A percentile compares a stretch with the other conserved stretches of the same genome.
phyloP scores from a whole-genome alignment of 306 rosid genomes.

The Citrullus colocynthis region DNA sequence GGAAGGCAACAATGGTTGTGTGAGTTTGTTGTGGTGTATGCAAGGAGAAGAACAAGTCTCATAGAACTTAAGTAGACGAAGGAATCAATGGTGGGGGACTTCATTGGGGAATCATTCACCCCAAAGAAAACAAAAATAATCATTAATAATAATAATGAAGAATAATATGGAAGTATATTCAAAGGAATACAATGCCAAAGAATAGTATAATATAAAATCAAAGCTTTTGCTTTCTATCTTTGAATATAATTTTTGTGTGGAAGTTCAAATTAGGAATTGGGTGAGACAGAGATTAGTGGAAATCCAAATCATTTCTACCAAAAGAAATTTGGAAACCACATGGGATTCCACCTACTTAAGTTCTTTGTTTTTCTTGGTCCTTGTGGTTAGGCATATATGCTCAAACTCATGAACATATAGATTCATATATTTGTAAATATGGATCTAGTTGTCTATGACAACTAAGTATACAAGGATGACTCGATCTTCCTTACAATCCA shows the following conservation, averaged over 20 bases:
- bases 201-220: not conserved
- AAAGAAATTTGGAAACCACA: slow-evolving; percentile 4
- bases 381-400: not conserved
- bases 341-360: not conserved
- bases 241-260: not conserved
- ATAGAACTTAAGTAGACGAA: not conserved
- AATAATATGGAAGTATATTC: not conserved
- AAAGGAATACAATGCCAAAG: not conserved
- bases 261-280: not conserved
- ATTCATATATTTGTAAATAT: no score
- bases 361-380: not conserved
- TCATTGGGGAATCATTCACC: not conserved
- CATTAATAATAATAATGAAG: not conserved
- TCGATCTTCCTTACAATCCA: no score
- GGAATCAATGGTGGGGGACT: not conserved
- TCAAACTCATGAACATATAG: not conserved
- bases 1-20: not conserved
- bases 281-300: slow-evolving; percentile 5
- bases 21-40: not conserved
- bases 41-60: not conserved
- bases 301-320: not conserved
- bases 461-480: no score
- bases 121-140: not conserved
- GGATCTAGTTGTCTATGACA: no score
- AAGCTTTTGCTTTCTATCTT: not conserved